These are phyloP conservation scores for Penicillium arizonense DNA, from an alignment of 495 filamentous ascomycete genomes.

Conservation along the genomic window DNA sequence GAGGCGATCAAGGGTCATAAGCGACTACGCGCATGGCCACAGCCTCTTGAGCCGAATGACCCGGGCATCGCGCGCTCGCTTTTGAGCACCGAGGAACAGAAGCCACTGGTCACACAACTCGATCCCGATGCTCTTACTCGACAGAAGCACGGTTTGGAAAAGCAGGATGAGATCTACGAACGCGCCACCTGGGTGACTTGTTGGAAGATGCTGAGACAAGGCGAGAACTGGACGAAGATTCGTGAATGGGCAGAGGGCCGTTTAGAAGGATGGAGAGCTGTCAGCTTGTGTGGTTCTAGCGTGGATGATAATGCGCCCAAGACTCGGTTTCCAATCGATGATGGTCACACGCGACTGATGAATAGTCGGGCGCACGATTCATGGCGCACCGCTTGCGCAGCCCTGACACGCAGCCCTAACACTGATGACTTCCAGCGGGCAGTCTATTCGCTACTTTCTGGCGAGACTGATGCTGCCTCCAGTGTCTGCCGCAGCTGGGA, in stretches of 20 bases:
- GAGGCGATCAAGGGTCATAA: slow-evolving; percentile 88
- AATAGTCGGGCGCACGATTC: slow-evolving; percentile 48
- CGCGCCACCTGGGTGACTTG: slow-evolving; percentile 82
- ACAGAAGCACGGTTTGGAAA: slow-evolving; percentile 69
- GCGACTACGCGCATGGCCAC: slow-evolving; percentile 63
- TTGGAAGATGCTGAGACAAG: slow-evolving; percentile 84
- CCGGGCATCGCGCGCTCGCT: slow-evolving; percentile 55
- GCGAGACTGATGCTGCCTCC: slow-evolving; percentile 73
- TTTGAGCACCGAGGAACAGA: slow-evolving; percentile 55
- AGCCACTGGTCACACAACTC: slow-evolving; percentile 77
- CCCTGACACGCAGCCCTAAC: slow-evolving; percentile 64
- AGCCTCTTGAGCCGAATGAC: slow-evolving; percentile 58
- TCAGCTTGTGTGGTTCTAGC: slow-evolving; percentile 44
- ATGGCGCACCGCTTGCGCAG: slow-evolving; percentile 82
- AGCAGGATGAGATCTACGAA: slow-evolving; percentile 82
- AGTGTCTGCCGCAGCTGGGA: slow-evolving; percentile 80
- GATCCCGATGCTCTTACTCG: slow-evolving; percentile 88
- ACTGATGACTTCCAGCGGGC: slow-evolving; percentile 78
- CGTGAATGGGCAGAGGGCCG: slow-evolving; percentile 76
- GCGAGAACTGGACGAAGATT: slow-evolving; percentile 67
- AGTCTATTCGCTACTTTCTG: slow-evolving; percentile 84
- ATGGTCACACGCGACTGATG: slow-evolving; percentile 47
- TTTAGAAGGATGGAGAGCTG: slow-evolving; percentile 82
- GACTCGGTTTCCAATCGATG: slow-evolving; percentile 37
- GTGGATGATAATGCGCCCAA: slow-evolving; percentile 30